These are phyloP conservation scores for Trichophyton mentagrophytes DNA, from an alignment of 2,329 filamentous ascomycete species.

Conservation along the genomic window DNA sequence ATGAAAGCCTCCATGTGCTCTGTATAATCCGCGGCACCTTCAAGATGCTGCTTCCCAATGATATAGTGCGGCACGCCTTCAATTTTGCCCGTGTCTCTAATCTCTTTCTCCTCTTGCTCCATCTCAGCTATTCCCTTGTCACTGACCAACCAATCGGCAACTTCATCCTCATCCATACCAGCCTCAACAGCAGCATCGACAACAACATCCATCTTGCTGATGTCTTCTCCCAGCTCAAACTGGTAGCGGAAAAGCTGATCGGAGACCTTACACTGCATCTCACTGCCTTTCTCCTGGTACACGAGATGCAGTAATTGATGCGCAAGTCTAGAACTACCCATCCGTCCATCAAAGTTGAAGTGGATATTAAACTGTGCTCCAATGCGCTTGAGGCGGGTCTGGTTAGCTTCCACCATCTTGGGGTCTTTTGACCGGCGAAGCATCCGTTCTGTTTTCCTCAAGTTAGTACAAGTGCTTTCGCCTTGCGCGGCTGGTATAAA, in stretches of 20 bases:
- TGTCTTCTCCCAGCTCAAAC: slow-evolving; percentile 15
- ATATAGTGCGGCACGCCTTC: slow-evolving; percentile 15
- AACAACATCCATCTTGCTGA: slow-evolving; percentile 10
- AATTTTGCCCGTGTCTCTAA: slow-evolving; percentile 6
- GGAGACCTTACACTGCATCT: slow-evolving; percentile 8
- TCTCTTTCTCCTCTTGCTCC: slow-evolving; percentile 9
- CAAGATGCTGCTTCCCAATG: slow-evolving; percentile 12
- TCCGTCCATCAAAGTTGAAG: slow-evolving; percentile 14
- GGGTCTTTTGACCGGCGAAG: slow-evolving; percentile 10
- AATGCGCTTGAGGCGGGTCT: slow-evolving; percentile 13
- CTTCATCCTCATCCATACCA: slow-evolving; percentile 8
- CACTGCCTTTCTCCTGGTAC: neutral
- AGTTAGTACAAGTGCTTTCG: neutral
- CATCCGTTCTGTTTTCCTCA: slow-evolving; percentile 14
- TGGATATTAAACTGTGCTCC: slow-evolving; percentile 11
- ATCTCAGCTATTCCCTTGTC: slow-evolving; percentile 8
- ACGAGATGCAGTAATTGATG: slow-evolving; percentile 13
- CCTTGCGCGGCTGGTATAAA: neutral
- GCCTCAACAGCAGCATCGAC: slow-evolving; percentile 9
- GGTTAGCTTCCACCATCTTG: slow-evolving; percentile 11
- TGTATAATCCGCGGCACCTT: slow-evolving; percentile 13
- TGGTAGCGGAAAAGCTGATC: slow-evolving; percentile 15
- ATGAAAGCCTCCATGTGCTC: slow-evolving; percentile 13
- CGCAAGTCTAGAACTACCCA: slow-evolving; percentile 15
- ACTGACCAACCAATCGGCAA: slow-evolving; percentile 11